phyloP scores from a whole-genome alignment of 345 rosid species.

The Schrenkiella parvula region DNA sequence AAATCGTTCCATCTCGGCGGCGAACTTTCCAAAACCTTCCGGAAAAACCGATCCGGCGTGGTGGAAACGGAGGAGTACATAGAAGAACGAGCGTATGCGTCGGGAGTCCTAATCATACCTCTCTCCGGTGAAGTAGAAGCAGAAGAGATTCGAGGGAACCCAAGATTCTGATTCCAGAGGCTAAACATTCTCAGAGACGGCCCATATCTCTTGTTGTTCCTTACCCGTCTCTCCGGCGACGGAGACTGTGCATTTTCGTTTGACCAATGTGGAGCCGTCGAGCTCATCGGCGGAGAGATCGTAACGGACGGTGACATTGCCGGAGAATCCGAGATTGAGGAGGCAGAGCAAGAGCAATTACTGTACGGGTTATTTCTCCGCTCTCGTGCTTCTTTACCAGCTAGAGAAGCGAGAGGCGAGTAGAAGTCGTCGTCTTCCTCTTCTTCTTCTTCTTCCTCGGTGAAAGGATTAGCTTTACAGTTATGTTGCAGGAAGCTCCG shows the following conservation, averaged over 20 bases:
- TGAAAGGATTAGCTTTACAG: slow-evolving; percentile 40
- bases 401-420: slow-evolving; percentile 76
- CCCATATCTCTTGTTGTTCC: slow-evolving; percentile 26
- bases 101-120: slow-evolving; percentile 23
- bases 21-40: slow-evolving; percentile 18
- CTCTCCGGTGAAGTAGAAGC: slow-evolving; percentile 61
- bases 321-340: slow-evolving; percentile 64
- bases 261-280: slow-evolving; percentile 33
- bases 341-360: slow-evolving; percentile 42
- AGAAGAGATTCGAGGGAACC: slow-evolving; percentile 33
- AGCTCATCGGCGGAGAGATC: slow-evolving; percentile 58
- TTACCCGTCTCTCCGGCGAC: slow-evolving; percentile 25
- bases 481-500: slow-evolving; percentile 45
- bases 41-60: slow-evolving; percentile 37
- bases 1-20: slow-evolving; percentile 34
- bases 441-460: slow-evolving; percentile 30
- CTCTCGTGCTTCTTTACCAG: slow-evolving; percentile 50
- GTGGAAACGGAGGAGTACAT: slow-evolving; percentile 39
- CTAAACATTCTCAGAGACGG: slow-evolving; percentile 35
- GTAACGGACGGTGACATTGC: slow-evolving; percentile 63
- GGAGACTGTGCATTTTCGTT: slow-evolving; percentile 28
- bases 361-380: slow-evolving; percentile 43
- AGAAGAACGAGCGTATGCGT: slow-evolving; percentile 33
- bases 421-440: slow-evolving; percentile 66
- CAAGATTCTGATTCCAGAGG: slow-evolving; percentile 28